phyloP scores from a whole-genome alignment of 345 rosid species.

The Bruguiera parviflora region DNA sequence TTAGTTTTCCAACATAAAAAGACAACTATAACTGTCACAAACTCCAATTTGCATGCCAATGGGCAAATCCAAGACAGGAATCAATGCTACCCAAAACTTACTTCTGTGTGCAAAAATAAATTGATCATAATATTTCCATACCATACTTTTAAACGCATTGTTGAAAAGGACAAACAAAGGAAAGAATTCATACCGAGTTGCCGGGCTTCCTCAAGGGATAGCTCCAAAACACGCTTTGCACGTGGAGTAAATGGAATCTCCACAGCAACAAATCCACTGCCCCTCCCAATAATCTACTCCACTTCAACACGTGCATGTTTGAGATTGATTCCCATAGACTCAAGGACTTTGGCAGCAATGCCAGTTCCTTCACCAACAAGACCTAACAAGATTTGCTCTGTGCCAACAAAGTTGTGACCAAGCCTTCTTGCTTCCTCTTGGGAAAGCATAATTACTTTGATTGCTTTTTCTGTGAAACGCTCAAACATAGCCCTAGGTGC shows the following conservation, averaged over 20 bases:
- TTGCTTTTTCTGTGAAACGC: slow-evolving; percentile 91
- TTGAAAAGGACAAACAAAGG: not conserved
- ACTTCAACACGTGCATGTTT: slow-evolving; percentile 94
- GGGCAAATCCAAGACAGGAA: not conserved
- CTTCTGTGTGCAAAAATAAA: not conserved
- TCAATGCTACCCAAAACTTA: not conserved
- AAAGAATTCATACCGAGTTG: slow-evolving; percentile 54
- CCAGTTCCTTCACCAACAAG: slow-evolving; percentile 96
- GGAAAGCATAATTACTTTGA: slow-evolving; percentile 92
- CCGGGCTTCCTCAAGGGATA: slow-evolving; percentile 92
- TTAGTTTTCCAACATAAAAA: too few relatives aligned
- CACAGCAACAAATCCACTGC: slow-evolving; percentile 93
- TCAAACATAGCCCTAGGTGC: slow-evolving; percentile 81
- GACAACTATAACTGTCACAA: too few relatives aligned
- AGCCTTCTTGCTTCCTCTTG: slow-evolving; percentile 96
- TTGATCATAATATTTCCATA: not conserved
- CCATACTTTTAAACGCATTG: not conserved
- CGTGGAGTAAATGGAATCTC: slow-evolving; percentile 98
- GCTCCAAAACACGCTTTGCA: slow-evolving; percentile 92
- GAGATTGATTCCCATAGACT: slow-evolving; percentile 95
- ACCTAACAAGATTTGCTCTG: slow-evolving; percentile 86
- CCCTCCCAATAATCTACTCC: slow-evolving; percentile 95
- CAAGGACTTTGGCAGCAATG: slow-evolving; percentile 92
- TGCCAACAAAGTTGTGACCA: slow-evolving; percentile 97
- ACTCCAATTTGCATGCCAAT: too few relatives aligned